These are phyloP conservation scores for Penicillium sp. DNA, from an alignment of 2,329 filamentous ascomycete species.

Conservation along the genomic window DNA sequence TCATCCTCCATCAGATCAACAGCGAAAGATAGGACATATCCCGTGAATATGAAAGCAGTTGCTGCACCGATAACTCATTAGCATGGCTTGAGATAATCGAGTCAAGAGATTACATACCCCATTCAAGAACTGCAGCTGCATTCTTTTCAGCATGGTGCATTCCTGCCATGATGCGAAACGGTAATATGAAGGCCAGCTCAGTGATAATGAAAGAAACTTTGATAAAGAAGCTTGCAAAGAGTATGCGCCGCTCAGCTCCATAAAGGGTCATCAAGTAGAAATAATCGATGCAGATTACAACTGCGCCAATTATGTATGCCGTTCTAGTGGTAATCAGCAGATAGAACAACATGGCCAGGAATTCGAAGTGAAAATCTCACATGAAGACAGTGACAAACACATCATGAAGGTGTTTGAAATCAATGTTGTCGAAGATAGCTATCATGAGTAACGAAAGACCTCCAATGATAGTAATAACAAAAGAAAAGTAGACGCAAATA, in stretches of 20 bases:
- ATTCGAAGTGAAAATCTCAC: conserved; percentile 5
- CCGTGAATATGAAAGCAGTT: conserved; percentile 24
- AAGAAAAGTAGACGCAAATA: conserved; percentile 18
- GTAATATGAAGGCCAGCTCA: conserved; percentile 22
- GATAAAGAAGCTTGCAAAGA: conserved; percentile 23
- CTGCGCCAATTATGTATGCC: conserved; percentile 20
- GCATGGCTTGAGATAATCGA: neutral
- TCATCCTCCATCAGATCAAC: conserved; percentile 18
- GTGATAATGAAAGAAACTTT: conserved; percentile 23
- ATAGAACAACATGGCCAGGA: neutral
- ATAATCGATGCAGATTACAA: conserved; percentile 22
- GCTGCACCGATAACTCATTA: conserved; percentile 13
- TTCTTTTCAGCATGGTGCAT: conserved; percentile 16
- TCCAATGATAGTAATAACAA: conserved; percentile 20
- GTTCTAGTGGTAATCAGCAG: conserved; percentile 15
- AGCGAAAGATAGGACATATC: conserved; percentile 23
- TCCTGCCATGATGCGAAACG: conserved; percentile 19
- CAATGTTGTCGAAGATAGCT: conserved; percentile 21
- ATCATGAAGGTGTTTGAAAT: conserved; percentile 20
- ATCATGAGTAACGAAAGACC: conserved; percentile 21
- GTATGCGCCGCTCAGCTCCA: conserved; percentile 16
- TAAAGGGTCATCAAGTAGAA: conserved; percentile 18
- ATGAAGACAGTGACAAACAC: conserved; percentile 23
- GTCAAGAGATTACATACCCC: conserved; percentile 8
- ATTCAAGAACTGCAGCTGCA: conserved; percentile 22